A percentile compares a stretch with the other conserved stretches of the same genome.
phyloP scores from a whole-genome alignment of 1,284 basidiomycete species.

The Caloboletus inedulis region DNA sequence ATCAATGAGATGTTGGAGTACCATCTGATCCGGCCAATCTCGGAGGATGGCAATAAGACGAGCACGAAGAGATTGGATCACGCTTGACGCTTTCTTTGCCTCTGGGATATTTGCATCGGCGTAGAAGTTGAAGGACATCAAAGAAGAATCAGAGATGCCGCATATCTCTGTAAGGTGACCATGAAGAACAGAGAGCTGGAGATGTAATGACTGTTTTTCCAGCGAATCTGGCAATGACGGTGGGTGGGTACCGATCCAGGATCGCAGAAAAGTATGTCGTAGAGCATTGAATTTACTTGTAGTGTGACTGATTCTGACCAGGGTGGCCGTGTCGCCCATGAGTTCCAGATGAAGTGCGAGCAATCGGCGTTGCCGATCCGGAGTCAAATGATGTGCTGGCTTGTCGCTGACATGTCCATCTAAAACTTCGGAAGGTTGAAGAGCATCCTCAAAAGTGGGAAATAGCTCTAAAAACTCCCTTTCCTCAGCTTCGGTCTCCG shows the following conservation, averaged over 20 bases:
- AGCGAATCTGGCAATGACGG: conserved; percentile 24
- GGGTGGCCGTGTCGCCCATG: conserved; percentile 6
- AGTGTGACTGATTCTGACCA: neutral
- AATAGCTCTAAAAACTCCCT: conserved; percentile 81
- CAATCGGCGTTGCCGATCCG: conserved; percentile 24
- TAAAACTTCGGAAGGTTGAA: conserved; percentile 34
- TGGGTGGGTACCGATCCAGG: conserved; percentile 16
- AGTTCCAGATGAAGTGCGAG: conserved; percentile 29
- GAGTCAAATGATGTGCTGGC: conserved; percentile 18
- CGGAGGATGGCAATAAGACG: conserved; percentile 60
- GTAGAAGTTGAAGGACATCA: conserved; percentile 72
- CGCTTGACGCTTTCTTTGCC: conserved; percentile 54
- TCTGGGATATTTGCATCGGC: conserved; percentile 70
- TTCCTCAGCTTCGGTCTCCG: conserved; percentile 77
- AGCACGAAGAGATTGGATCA: conserved; percentile 51
- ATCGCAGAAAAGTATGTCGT: conserved; percentile 23
- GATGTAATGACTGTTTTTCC: conserved; percentile 26
- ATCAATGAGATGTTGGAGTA: conserved; percentile 79
- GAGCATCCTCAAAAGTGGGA: conserved; percentile 74
- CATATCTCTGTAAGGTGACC: conserved; percentile 22
- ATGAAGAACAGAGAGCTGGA: conserved; percentile 30
- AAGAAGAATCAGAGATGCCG: conserved; percentile 3
- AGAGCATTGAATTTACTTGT: conserved; percentile 19
- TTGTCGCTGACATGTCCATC: conserved; percentile 10
- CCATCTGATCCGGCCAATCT: conserved; percentile 98